Evolutionary conservation across 2,329 filamentous ascomycete genomes (phyloP), one percentile per base, ranked within the genome.

Genomic region (Epicoccum sorghinum): DNA sequence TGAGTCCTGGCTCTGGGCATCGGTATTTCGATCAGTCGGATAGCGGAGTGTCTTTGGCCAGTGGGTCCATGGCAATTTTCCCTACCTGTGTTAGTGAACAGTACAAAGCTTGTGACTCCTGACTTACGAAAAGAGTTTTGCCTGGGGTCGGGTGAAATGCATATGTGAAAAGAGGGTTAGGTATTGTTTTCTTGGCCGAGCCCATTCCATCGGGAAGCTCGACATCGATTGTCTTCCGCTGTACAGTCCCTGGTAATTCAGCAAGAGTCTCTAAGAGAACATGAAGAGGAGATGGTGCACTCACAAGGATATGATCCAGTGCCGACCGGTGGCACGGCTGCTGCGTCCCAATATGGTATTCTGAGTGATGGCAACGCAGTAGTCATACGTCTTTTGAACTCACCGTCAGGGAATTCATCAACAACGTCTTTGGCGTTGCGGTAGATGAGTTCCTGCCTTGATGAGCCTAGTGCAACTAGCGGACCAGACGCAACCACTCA

Each of bases 301-400:
- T 37, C 41, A 55, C 57, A 67, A 10, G 78, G 75, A 40, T 70
- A 70, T 1, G 70, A 63, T 39, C 71, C 70, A 36, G 72, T 55
- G 7, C 70, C 70, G 13, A 64, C 47, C 10, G 71, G 62, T 14
- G 75, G 73, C 0, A 65, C 61, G 13, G 71, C 71, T 14, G 78
- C 78, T 73, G 77, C 80, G 51, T 80, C 78, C 77, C 77, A 80
- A 55, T 76, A 80, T 1, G 78, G 78, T 25, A 75, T 60, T 38
- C 78, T 72, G 48, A 75, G 74, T 13, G 66, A 65, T 18, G 62
- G 47, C 12, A 78, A 73, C 22, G 75, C 76, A 30, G 59, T 51
- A 2, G 62, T 67, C 56, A 78, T 78, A 14, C 71, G 68, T 30
- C 72, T 57, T 33, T 75, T 74, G 4, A 70, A 54, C 2, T 65